These are phyloP conservation scores for Neocallimastix lanati DNA, from an alignment of 192 early-diverging fungal genomes.

Conservation along the genomic window DNA sequence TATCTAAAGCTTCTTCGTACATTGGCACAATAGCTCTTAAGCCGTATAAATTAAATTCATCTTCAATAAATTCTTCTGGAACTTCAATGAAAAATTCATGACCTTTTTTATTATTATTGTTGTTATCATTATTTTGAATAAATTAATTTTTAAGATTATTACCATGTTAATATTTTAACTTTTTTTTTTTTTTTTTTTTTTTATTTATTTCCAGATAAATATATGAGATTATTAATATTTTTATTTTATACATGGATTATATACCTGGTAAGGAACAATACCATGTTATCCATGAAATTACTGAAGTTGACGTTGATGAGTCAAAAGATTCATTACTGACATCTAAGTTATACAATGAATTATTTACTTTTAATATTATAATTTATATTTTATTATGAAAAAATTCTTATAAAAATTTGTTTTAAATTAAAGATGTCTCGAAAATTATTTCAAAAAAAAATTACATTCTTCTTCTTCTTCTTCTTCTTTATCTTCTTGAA, in stretches of 20 bases:
- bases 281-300: constrained; percentile 36
- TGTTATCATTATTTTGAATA: too few species aligned
- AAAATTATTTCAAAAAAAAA: neutral
- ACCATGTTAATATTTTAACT: too few species aligned
- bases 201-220: too few species aligned
- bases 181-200: too few species aligned
- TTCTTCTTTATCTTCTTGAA: neutral
- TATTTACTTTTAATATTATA: too few species aligned
- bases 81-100: constrained; percentile 66
- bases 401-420: too few species aligned
- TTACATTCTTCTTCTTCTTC: neutral
- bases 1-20: constrained; percentile 82
- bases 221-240: too few species aligned
- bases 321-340: neutral
- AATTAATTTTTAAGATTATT: too few species aligned
- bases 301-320: constrained; percentile 14
- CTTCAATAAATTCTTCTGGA: constrained; percentile 69
- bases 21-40: constrained; percentile 58
- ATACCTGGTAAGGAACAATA: constrained; percentile 37
- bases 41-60: constrained; percentile 94
- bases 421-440: too few species aligned
- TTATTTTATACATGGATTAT: too few species aligned
- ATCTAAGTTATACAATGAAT: neutral
- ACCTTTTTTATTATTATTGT: constrained; percentile 19
- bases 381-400: too few species aligned